Evolutionary conservation across 352 stramenopile genomes (phyloP), one percentile per base, ranked within the genome.

Genomic region (Blastocystis sp.): DNA sequence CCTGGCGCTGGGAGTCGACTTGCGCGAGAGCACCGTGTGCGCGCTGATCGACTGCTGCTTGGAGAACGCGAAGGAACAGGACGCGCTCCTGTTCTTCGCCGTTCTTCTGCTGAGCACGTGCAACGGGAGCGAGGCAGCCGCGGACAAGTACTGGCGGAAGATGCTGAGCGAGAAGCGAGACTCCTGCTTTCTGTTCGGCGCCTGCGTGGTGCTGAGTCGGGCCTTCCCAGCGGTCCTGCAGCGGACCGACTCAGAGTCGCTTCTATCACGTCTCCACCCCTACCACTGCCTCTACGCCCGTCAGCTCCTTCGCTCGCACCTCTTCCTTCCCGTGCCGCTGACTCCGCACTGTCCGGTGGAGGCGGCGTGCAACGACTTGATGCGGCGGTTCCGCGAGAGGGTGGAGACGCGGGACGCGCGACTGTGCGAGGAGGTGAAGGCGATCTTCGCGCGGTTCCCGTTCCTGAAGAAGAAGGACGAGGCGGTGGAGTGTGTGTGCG

Each of bases 1-100:
- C 28, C 45, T 70, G 14, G n/a, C 43, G 17, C 40, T 84, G 7
- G 74, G 43, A 6, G 21, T 84, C 40, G 74, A 84, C 69, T 45
- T 84, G 6, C 74, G 57, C 14, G 70, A 66, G 24, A 52, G 19
- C 1, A 66, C 70, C 11, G 38, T 81, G 38, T 40, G 34, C 19
- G n/a, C 70, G 1, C 6, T 81, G 40, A 65, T 81, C 19, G 70
- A 81, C 42, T 17, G 38, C 14, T 28, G 21, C 28, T n/a, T 81
- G 28, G 40, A 81, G 28, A 52, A 65, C 43, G 70, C 34, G 7
- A 21, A 28, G 21, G 34, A 38, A 0, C 70, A 57, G 48, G 48
- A 57, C 48, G 48, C 48, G 6, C 14, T 57, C 48, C 14, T 57
- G 48, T 57, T 57, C 48, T 57, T 17, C 48, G 6, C 14, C 48